These are phyloP conservation scores for Alternaria sp. DNA, from an alignment of 2,329 filamentous ascomycete species.

Conservation along the genomic window DNA sequence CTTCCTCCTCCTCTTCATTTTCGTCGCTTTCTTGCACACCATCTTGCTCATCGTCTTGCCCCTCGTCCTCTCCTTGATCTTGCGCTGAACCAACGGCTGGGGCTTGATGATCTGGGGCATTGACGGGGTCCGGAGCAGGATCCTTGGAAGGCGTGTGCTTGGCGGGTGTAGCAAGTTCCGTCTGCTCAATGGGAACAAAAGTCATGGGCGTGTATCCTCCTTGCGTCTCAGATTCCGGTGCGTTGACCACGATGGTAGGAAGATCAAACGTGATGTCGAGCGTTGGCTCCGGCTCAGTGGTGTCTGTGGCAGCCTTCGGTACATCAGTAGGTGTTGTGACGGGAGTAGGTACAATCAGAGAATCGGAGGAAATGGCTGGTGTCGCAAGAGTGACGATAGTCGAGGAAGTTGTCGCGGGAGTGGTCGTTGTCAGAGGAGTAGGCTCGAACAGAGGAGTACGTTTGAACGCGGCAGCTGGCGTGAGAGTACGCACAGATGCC, in stretches of 20 bases:
- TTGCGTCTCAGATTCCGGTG: neutral
- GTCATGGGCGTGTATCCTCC: neutral
- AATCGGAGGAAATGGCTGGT: neutral
- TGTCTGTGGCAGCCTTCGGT: neutral
- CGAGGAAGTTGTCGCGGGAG: neutral
- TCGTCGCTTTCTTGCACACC: neutral
- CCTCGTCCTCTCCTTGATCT: accelerated
- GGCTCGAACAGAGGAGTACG: neutral
- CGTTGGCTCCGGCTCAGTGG: neutral
- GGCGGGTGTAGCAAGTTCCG: neutral
- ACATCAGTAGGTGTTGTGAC: neutral
- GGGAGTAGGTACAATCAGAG: neutral
- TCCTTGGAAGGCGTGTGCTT: neutral
- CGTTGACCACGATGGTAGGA: too few relatives aligned
- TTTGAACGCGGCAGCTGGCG: neutral
- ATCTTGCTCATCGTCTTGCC: neutral
- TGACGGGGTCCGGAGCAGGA: neutral
- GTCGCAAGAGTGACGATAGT: neutral
- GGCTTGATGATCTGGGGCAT: neutral
- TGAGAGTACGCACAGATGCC: too few relatives aligned
- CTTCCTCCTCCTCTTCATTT: neutral
- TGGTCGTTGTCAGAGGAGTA: neutral
- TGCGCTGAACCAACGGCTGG: neutral
- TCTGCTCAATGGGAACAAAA: neutral
- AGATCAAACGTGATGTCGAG: neutral